Percentiles rank a stretch among this genome's conserved stretches.
These are phyloP conservation scores for Venturia aucupariae DNA, from an alignment of 2,329 filamentous ascomycete species.

Conservation along the genomic window DNA sequence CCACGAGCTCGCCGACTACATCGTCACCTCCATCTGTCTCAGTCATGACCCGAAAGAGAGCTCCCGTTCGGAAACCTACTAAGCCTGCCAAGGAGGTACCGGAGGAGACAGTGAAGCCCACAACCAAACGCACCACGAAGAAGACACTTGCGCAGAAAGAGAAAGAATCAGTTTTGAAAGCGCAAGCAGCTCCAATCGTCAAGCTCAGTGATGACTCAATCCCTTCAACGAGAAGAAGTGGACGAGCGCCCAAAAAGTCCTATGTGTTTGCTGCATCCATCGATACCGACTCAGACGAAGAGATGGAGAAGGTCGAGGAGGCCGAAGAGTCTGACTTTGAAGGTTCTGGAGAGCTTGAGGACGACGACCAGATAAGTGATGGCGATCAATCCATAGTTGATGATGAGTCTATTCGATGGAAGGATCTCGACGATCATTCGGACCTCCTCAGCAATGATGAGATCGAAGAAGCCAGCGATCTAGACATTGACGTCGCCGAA, in stretches of 20 bases:
- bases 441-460: not conserved
- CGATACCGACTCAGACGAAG: constrained; percentile 23
- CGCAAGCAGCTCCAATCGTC: not conserved
- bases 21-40: not conserved
- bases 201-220: not conserved
- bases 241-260: not conserved
- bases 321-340: constrained; percentile 22
- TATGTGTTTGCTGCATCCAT: constrained; percentile 19
- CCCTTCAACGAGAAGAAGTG: not conserved
- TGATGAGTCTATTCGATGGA: not conserved
- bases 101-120: not conserved
- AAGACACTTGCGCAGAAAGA: not conserved
- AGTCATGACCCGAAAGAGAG: not conserved
- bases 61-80: too few relatives aligned
- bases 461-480: not conserved
- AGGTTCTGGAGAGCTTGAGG: constrained; percentile 23
- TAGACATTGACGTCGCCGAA: not conserved
- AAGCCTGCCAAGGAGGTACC: not conserved
- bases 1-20: not conserved
- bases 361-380: not conserved
- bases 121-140: not conserved
- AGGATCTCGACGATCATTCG: not conserved
- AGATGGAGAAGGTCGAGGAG: constrained; percentile 22
- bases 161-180: not conserved
- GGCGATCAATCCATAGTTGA: not conserved